These are phyloP conservation scores for Cercophora newfieldiana DNA, from an alignment of 495 filamentous ascomycete genomes.

Conservation along the genomic window DNA sequence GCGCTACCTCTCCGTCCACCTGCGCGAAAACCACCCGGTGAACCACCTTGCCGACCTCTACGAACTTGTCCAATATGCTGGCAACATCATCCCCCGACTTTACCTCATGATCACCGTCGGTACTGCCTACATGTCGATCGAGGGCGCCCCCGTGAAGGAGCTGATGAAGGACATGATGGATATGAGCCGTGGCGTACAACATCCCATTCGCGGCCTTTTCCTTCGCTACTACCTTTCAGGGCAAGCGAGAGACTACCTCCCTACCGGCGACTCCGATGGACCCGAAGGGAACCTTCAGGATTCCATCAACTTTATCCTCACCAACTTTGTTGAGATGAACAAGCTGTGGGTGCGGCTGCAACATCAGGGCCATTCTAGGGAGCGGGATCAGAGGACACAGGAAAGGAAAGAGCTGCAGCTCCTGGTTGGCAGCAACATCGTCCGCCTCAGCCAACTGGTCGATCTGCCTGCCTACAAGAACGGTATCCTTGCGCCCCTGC, in stretches of 20 bases:
- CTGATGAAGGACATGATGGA: conserved; percentile 99
- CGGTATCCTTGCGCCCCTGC: conserved; percentile 80
- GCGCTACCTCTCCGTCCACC: conserved; percentile 92
- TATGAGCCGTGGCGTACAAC: conserved; percentile 97
- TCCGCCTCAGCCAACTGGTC: conserved; percentile 91
- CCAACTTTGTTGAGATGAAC: conserved; percentile 99
- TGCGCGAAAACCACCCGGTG: conserved; percentile 94
- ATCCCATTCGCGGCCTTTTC: conserved; percentile 92
- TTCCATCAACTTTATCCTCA: conserved; percentile 94
- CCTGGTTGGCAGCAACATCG: conserved; percentile 93
- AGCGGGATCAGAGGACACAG: conserved; percentile 88
- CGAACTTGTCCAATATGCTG: conserved; percentile 98
- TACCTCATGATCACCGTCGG: conserved; percentile 99
- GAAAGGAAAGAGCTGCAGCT: conserved; percentile 94
- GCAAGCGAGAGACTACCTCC: conserved; percentile 86
- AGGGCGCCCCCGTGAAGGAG: conserved; percentile 98
- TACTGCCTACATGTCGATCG: conserved; percentile 97
- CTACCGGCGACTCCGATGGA: conserved; percentile 80
- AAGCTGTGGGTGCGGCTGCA: conserved; percentile 98
- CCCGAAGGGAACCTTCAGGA: conserved; percentile 96
- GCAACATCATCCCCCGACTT: conserved; percentile 93
- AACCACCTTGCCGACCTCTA: conserved; percentile 98
- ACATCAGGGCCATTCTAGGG: conserved; percentile 94
- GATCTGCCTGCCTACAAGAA: conserved; percentile 92
- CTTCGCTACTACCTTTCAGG: conserved; percentile 93